Evolutionary conservation across 2,329 filamentous ascomycete species (phyloP), one percentile per base, ranked within the genome.

Genomic region (Gaeumannomyces tritici): DNA sequence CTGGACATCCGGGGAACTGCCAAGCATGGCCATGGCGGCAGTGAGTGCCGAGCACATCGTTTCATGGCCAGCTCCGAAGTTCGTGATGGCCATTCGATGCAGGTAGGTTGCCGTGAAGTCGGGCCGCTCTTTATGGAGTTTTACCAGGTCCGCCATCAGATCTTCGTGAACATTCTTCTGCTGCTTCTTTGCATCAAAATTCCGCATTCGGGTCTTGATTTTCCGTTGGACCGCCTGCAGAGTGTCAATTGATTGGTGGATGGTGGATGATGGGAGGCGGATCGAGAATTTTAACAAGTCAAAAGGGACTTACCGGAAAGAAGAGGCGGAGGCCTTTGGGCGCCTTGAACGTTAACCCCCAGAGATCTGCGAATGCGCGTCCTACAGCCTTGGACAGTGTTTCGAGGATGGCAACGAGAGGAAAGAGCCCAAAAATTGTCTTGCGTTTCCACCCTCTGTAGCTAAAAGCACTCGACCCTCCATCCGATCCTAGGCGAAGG

Each of bases 21-120:
- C 79, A 28, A 84, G 72, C 73, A 81, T 76, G 58, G 78, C 72
- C 58, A 84, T 67, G 27, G 76, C 71, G 4, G 81, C 77, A 0
- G 80, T 83, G 8, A 83, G 67, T 0, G 81, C 80, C 1, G 80
- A 80, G 13, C 79, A 79, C 72, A 82, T 75, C 0, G 81, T 83
- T 66, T 83, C 81, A 63, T 83, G 81, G 0, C 81, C 81, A 1
- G 81, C 81, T 13, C 81, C 81, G 65, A 83, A 83, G 65, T 83
- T 83, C 2, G 81, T 83, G 2, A 82, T 73, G 2, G 79, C 79
- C 73, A 83, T 79, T 31, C 80, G 78, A 3, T 77, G 76, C 12
- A 83, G 73, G 61, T 83, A 83, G 0, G 67, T 69, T 29, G 79
- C 75, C 0, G 68, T 78, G 63, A 83, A 83, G 7, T 76, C 76